Conservation (phyloP, 2,329 filamentous ascomycete genomes). For the Alternaria conjuncta region DNA sequence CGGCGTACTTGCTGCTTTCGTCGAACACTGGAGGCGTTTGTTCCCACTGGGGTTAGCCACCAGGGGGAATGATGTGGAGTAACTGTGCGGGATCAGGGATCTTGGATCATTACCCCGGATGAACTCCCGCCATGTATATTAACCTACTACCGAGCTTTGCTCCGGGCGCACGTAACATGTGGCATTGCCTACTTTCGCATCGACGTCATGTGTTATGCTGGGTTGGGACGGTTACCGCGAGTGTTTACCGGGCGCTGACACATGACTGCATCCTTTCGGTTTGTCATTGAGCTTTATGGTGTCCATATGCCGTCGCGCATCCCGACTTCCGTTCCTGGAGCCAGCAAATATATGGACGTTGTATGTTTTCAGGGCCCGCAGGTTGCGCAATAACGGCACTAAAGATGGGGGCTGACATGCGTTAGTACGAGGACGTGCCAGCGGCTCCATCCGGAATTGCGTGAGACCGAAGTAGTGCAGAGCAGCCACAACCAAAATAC, state of each 20-base stretch:
- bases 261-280: neutral
- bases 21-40: neutral
- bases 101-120: neutral
- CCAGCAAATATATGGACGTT: neutral
- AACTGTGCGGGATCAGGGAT: neutral
- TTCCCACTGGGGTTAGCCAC: neutral
- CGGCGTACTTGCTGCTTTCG: neutral
- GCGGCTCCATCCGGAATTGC: neutral
- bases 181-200: neutral
- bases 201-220: neutral
- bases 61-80: neutral
- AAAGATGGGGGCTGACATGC: neutral
- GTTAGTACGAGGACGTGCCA: neutral
- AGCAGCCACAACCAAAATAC: neutral
- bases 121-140: constrained; percentile 3
- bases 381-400: neutral
- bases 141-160: constrained; percentile 2
- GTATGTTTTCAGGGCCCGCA: neutral
- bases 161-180: neutral
- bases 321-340: neutral
- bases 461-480: neutral
- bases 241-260: neutral
- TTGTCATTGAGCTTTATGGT: neutral
- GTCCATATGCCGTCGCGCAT: neutral
- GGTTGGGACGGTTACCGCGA: neutral